A percentile compares a stretch with the other conserved stretches of the same genome.
phyloP scores from a whole-genome alignment of 108 stramenopile genomes.

The Cyclotella cryptica region DNA sequence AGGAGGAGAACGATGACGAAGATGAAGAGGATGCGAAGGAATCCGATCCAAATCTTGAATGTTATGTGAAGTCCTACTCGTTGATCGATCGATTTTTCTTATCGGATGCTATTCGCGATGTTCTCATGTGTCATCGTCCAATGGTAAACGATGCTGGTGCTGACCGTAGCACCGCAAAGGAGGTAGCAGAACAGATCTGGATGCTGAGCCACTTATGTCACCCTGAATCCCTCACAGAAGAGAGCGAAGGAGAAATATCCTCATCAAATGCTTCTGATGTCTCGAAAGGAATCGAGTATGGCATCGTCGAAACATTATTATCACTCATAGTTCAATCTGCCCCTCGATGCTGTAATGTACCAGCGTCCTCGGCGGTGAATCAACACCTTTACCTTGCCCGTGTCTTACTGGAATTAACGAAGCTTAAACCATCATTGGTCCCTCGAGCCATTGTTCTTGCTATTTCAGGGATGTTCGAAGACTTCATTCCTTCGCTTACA shows the following conservation, averaged over 20 bases:
- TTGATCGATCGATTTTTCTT: conserved; percentile 80
- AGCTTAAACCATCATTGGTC: conserved; percentile 70
- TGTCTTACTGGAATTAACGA: conserved; percentile 79
- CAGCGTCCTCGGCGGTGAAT: conserved; percentile 43
- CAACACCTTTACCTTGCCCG: conserved; percentile 69
- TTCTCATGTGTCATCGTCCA: conserved; percentile 72
- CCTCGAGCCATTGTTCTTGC: conserved; percentile 77
- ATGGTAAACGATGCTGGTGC: conserved; percentile 73
- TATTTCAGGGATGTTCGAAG: conserved; percentile 72
- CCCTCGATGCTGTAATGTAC: conserved; percentile 34
- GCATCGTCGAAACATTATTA: conserved; percentile 76
- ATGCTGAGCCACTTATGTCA: conserved; percentile 60
- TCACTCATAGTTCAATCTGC: conserved; percentile 71
- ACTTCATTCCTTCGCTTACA: conserved; percentile 79
- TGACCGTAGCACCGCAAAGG: conserved; percentile 69
- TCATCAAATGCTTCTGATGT: not conserved
- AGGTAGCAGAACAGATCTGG: conserved; percentile 79
- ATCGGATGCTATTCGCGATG: conserved; percentile 77
- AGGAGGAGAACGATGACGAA: conserved; percentile 69
- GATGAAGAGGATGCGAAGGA: conserved; percentile 50
- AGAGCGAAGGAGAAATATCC: conserved; percentile 22
- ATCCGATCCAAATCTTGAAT: conserved; percentile 67
- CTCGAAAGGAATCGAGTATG: conserved; percentile 72
- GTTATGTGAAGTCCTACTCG: conserved; percentile 67
- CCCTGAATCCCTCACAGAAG: conserved; percentile 8